Evolutionary conservation across 768 basidiomycete genomes (phyloP), one percentile per base, ranked within the genome.

Genomic region (Naematelia encephala): DNA sequence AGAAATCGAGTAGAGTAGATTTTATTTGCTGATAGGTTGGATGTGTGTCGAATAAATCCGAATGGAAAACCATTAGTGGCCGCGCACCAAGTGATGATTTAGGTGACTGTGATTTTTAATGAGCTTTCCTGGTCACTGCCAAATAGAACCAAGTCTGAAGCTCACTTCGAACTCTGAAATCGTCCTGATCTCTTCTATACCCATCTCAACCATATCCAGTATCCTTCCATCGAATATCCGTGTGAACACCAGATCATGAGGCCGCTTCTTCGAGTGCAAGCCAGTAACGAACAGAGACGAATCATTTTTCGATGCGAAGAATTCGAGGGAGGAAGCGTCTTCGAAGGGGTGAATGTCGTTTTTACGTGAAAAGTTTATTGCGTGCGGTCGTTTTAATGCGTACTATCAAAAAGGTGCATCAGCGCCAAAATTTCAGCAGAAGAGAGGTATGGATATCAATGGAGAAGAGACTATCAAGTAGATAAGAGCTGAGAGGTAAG

Each of bases 291-390:
- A 96, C 73, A 98, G 80, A 1, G 87, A 87, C 2, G 92, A 91
- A 67, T 98, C 96, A 78, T 98, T 98, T 79, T 98, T 99, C 12
- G 80, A 71, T 0, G 87, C 81, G 90, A 92, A 99, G 76, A 98
- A 98, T 65, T 90, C 90, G 28, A 99, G 81, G 1, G 91, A 90
- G 2, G 86, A 79, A 21, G 83, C 73, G 57, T 89, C 82, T 67
- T 98, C 94, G 73, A 99, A 98, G 3, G 96, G 96, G 42, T 87
- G 86, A 11, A 98, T 84, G 23, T 79, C 74, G 75, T 98, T 98
- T 78, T 96, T 94, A 77, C 93, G 96, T 47, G 87, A 89, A 80
- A 98, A 99, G 12, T 90, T 84, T 61, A 98, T 88, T 0, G 87
- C 87, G 69, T 94, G 66, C 0, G 96, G 94, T 57, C 89, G 87